phyloP scores from a whole-genome alignment of 1,139 yeast species.

The Blastobotrys raffinosifermentans region DNA sequence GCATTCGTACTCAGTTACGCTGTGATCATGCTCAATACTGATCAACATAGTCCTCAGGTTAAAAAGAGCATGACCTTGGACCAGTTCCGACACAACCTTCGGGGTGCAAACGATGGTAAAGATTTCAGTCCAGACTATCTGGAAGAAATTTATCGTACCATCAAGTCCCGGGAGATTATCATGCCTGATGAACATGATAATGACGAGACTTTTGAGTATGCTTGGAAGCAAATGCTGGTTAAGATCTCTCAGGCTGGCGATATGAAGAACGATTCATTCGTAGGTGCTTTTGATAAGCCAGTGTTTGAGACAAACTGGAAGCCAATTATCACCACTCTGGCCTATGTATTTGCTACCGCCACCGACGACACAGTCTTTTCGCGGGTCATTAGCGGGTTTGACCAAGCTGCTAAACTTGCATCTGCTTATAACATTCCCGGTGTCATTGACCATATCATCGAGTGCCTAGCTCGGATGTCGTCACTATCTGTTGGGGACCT shows the following conservation, averaged over 20 bases:
- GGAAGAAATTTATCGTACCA: constrained; percentile 71
- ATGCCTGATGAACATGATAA: constrained; percentile 96
- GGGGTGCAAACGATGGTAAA: constrained; percentile 64
- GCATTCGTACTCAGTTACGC: constrained; percentile 92
- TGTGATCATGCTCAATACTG: constrained; percentile 87
- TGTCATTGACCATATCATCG: constrained; percentile 60
- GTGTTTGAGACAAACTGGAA: constrained; percentile 60
- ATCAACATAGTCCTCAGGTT: constrained; percentile 75
- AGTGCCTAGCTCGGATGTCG: constrained; percentile 56
- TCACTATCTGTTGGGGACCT: constrained; percentile 39
- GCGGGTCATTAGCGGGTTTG: constrained; percentile 79
- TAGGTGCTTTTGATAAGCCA: constrained; percentile 54
- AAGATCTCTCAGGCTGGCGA: constrained; percentile 29
- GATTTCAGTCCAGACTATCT: constrained; percentile 74
- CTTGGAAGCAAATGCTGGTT: constrained; percentile 81
- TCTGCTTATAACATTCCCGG: constrained; percentile 51
- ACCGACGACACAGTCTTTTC: constrained; percentile 86
- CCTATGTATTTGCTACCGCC: constrained; percentile 78
- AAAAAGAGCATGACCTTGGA: constrained; percentile 79
- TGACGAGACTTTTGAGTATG: constrained; percentile 85
- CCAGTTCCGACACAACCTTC: constrained; percentile 70
- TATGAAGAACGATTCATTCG: constrained; percentile 6
- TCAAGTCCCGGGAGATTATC: constrained; percentile 80
- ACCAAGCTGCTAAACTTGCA: constrained; percentile 76
- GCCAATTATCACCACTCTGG: constrained; percentile 59